Base-by-base conservation (phyloP, 1,139 yeast genomes). In the Nakaseomyces delphensis region DNA sequence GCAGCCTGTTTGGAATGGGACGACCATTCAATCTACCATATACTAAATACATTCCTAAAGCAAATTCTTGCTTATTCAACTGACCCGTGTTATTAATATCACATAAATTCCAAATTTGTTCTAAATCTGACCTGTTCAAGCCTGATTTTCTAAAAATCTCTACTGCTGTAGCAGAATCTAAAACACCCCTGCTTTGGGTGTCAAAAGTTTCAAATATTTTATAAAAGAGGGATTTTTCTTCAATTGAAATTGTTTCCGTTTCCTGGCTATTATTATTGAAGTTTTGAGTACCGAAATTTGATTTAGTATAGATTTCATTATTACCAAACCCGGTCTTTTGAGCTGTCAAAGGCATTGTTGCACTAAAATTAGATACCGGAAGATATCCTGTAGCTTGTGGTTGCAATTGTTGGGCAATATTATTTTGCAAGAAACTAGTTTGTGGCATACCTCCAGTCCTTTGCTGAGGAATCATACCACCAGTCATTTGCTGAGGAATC, bases 121-220 rank as follows among this genome's bases (percentile, higher is more conserved):
- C 97, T 48, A 91, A 71, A 53, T 89, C 96, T 8, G 78, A 74
- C 62, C 96, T 77, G 45, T 79, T 73, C 51, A 91, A 74, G 1
- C 97, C 97, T 21, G 95, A 83, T 64, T 91, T 91, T 39, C 93
- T 81, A 63, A 91, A 87, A 30, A 91, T 81, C 48, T 77, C 77
- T 43, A 91, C 86, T 1, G 96, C 96, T 14, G 81, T 78, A 33
- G 77, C 78, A 11, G 97, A 95, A 44, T 79, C 81, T 44, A 91
- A 71, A 48, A 67, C 73, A 0, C 98, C 97, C 41, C 68, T 70
- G 39, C 73, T 72, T 25, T 70, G 60, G 15, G 76, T 69, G 60
- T 89, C 96, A 87, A 95, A 89, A 36, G 94, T 94, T 43, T 71
- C 71, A 64, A 89, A 91, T 46, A 89, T 83, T 41, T 83, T 83